Base-by-base conservation (phyloP, 805 yeast species). In the Myxozyma mucilagina region DNA sequence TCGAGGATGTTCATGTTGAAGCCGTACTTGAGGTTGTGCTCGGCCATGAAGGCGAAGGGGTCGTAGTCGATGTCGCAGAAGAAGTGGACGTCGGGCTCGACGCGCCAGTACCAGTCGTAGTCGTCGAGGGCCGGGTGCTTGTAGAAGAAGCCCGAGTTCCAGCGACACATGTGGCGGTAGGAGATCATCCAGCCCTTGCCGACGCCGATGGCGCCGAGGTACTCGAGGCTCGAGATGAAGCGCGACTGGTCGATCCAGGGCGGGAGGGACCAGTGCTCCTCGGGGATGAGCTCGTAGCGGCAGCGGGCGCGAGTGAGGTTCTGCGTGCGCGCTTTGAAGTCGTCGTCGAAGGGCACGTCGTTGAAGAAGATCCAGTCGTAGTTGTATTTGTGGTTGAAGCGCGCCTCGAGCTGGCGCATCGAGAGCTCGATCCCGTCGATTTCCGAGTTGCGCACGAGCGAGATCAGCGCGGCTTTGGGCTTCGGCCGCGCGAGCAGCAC, bases 281-380 rank as follows among this genome's bases (percentile, higher is more conserved):
- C 60, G 9, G 86, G 84, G 34, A 89, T 81, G 36, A 73, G 65
- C 9, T 91, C 96, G 70, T 60, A 86, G 75, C 3, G 78, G 72
- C 0, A 78, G 60, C n/a, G 89, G 80, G 51, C 78, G 73, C 2
- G 69, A 68, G 72, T 84, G 84, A 75, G 90, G 89, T 63, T 87
- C 1, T 81, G 66, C 11, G 96, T 80, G n/a, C 77, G 72, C 31
- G 74, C 71, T 61, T 76, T 80, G 73, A 89, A 89, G 63, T 81
- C 82, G 7, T 78, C 79, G 47, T 79, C 71, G 72, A 89, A 89
- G 1, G 81, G 83, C 63, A 78, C 81, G 69, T 89, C 91, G 72
- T 89, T 89, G 53, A 89, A 74, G 68, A 89, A 89, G 4, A 87
- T 87, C 90, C 91, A 89, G 72, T 89, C 94, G 69, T 89, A 89